A percentile compares a stretch with the other conserved stretches of the same genome.
Evolutionary conservation across 345 rosid genomes (phyloP).

Genomic region (Kernera saxatilis): DNA sequence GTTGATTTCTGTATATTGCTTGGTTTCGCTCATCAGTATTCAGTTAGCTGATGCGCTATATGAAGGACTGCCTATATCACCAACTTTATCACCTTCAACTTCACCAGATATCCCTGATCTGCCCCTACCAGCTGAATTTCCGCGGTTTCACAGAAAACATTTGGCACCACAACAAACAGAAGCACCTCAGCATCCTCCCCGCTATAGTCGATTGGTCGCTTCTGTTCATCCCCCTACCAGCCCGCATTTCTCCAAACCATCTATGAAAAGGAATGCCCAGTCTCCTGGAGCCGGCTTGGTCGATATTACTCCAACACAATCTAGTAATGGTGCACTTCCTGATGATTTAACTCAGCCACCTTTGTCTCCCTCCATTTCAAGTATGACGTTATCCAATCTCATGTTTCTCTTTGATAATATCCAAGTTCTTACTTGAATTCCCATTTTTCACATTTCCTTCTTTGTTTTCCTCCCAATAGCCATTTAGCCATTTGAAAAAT

Average conservation of each 20-base stretch:
- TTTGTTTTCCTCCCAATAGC: not conserved
- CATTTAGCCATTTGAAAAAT: not conserved
- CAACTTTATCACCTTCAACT: constrained; percentile 33
- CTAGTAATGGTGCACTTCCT: constrained; percentile 46
- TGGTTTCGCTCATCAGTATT: constrained; percentile 38
- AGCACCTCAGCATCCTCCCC: constrained; percentile 55
- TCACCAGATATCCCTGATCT: constrained; percentile 42
- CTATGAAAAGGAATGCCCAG: constrained; percentile 45
- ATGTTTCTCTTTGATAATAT: not conserved
- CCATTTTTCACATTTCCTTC: not conserved
- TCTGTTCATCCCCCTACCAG: constrained; percentile 58
- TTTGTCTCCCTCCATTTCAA: constrained; percentile 58
- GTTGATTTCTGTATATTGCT: constrained; percentile 35
- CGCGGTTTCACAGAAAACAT: constrained; percentile 41
- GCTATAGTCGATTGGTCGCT: constrained; percentile 50
- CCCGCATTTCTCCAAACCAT: constrained; percentile 57
- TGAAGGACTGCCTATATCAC: constrained; percentile 38
- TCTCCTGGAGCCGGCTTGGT: constrained; percentile 56
- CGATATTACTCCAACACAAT: constrained; percentile 67
- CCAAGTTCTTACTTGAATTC: not conserved
- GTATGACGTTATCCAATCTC: constrained; percentile 38
- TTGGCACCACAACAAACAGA: constrained; percentile 37
- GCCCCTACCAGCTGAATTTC: constrained; percentile 45
- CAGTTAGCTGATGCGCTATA: constrained; percentile 27
- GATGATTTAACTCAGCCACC: constrained; percentile 73